A percentile compares a stretch with the other conserved stretches of the same genome.
These are phyloP conservation scores for Dysphania ambrosioides DNA, from an alignment of 148 eudicot genomes.

Conservation along the genomic window DNA sequence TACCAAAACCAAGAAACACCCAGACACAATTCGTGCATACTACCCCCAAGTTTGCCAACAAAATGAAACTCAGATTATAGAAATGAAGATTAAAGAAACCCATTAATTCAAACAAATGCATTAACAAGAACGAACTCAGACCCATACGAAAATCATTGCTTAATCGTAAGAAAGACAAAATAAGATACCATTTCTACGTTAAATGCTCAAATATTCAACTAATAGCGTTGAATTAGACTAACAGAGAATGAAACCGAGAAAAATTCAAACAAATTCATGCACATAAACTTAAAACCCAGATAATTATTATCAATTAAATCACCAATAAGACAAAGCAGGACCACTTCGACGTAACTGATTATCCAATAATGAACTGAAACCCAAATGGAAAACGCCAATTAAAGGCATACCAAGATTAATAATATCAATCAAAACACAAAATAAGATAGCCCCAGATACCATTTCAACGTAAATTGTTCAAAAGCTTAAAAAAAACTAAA, in stretches of 20 bases:
- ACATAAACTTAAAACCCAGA: not conserved
- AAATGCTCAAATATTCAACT: not conserved
- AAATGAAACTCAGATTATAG: not conserved
- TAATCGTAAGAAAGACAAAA: not conserved
- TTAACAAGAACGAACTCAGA: not conserved
- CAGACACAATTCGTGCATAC: not conserved
- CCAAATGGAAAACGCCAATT: too few species aligned
- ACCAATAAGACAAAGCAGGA: not conserved
- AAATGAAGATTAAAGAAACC: not conserved
- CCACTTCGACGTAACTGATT: not conserved
- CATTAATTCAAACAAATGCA: not conserved
- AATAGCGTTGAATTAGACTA: not conserved
- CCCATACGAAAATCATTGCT: not conserved
- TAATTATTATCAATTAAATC: not conserved
- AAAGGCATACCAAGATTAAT: too few species aligned
- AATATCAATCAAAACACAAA: too few species aligned
- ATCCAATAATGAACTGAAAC: too few species aligned
- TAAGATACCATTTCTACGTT: not conserved
- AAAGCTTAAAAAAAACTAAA: not conserved
- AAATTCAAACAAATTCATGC: not conserved
- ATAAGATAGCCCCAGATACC: conserved; percentile 6
- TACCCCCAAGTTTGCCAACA: not conserved
- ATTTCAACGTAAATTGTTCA: not conserved
- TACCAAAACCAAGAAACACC: not conserved
- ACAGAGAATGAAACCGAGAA: not conserved